phyloP scores from a whole-genome alignment of 1,284 basidiomycete species.

The Cryptococcus sp. region DNA sequence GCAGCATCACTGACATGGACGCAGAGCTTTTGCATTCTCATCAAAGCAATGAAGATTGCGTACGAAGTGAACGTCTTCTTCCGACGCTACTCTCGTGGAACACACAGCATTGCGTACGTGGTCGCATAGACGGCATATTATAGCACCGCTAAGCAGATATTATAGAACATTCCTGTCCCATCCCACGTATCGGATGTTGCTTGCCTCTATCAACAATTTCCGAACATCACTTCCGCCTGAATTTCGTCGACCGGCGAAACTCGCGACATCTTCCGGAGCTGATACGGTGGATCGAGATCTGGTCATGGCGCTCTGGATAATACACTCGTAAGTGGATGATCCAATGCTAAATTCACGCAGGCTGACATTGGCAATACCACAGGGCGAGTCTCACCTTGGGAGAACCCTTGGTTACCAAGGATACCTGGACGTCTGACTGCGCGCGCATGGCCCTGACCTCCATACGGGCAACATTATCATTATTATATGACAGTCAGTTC shows the following conservation, averaged over 20 bases:
- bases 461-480: slow-evolving; percentile 43
- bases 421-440: slow-evolving; percentile 40
- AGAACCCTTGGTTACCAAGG: slow-evolving; percentile 40
- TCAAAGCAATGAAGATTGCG: slow-evolving; percentile 65
- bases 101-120: slow-evolving; percentile 27
- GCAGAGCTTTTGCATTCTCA: slow-evolving; percentile 66
- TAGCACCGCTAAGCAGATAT: not conserved
- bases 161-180: slow-evolving; percentile 33
- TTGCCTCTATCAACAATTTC: slow-evolving; percentile 43
- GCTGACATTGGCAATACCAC: slow-evolving; percentile 1
- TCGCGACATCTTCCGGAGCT: slow-evolving; percentile 6
- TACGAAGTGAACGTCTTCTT: slow-evolving; percentile 37
- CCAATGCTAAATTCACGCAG: not conserved
- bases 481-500: slow-evolving; percentile 44
- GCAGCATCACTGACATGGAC: not conserved
- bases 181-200: slow-evolving; percentile 29
- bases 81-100: slow-evolving; percentile 35
- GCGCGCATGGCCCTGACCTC: slow-evolving; percentile 41
- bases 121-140: not conserved
- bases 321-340: slow-evolving; percentile 28
- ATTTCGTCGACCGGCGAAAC: slow-evolving; percentile 32
- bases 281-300: slow-evolving; percentile 36
- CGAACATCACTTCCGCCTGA: slow-evolving; percentile 36
- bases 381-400: slow-evolving; percentile 34
- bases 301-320: slow-evolving; percentile 32